phyloP scores from a whole-genome alignment of 257 asterid species.

The Cruciata laevipes region DNA sequence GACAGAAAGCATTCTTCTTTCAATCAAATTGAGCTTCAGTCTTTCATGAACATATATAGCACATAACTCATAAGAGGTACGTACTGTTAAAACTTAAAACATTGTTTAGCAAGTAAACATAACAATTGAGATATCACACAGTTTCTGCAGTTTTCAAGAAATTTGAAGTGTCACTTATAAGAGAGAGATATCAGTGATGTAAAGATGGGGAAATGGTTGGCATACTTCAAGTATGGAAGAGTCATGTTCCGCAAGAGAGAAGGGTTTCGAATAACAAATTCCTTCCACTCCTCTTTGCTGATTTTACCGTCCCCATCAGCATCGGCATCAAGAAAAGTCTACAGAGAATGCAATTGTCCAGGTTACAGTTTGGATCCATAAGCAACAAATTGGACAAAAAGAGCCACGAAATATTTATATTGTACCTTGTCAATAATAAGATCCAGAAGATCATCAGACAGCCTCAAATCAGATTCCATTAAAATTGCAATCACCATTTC shows the following conservation, averaged over 20 bases:
- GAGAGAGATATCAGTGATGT: not conserved
- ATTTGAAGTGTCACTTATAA: not conserved
- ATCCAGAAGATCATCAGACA: conserved; percentile 64
- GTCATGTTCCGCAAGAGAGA: conserved; percentile 91
- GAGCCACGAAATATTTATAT: not conserved
- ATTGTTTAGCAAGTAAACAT: not conserved
- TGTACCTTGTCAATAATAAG: conserved; percentile 61
- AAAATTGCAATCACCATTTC: conserved; percentile 73
- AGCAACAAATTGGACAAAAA: conserved; percentile 1
- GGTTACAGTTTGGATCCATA: conserved; percentile 2
- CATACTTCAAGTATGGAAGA: conserved; percentile 70
- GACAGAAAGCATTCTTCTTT: not conserved
- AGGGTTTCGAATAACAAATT: conserved; percentile 49
- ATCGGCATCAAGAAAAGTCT: conserved; percentile 87
- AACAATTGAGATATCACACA: not conserved
- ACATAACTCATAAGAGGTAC: not conserved
- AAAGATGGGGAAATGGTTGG: not conserved
- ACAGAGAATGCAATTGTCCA: conserved; percentile 5
- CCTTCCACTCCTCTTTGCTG: conserved; percentile 70
- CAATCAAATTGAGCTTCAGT: not conserved
- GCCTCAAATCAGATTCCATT: conserved; percentile 47
- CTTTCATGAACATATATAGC: not conserved
- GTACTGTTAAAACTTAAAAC: not conserved
- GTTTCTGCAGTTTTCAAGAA: conserved; percentile 1
- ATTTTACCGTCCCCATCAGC: conserved; percentile 70